These are phyloP conservation scores for Podospora bellae-mahoneyi DNA, from an alignment of 495 filamentous ascomycete species.

Conservation along the genomic window DNA sequence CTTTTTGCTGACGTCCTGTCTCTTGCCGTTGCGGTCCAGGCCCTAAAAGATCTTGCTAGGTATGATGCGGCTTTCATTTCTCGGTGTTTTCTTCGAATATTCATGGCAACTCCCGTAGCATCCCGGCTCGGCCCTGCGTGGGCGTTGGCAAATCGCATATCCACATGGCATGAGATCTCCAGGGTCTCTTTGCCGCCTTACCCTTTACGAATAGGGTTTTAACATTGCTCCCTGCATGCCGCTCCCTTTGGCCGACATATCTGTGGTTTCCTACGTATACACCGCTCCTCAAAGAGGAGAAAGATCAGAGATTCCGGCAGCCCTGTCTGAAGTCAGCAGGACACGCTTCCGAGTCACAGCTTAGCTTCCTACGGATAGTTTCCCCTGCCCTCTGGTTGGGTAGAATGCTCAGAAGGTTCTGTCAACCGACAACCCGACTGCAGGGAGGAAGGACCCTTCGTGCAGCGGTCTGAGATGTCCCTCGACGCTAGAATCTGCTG, in stretches of 20 bases:
- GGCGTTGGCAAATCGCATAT: background rate
- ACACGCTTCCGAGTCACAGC: background rate
- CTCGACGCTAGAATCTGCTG: background rate
- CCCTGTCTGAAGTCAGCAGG: background rate
- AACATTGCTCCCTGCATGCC: background rate
- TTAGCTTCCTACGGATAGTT: background rate
- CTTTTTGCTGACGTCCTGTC: slow-evolving; percentile 20
- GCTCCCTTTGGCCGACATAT: background rate
- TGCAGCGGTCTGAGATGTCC: background rate
- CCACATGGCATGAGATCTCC: background rate
- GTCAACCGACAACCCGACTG: background rate
- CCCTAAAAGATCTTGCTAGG: slow-evolving; percentile 48
- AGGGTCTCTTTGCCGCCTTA: background rate
- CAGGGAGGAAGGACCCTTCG: background rate
- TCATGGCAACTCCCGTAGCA: background rate
- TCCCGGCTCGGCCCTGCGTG: background rate
- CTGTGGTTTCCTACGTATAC: background rate
- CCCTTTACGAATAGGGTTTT: background rate
- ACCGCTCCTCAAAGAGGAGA: background rate
- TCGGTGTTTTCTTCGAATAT: background rate
- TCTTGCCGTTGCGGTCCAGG: slow-evolving; percentile 33
- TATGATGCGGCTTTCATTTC: slow-evolving; percentile 32
- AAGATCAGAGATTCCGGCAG: background rate
- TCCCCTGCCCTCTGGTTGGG: background rate
- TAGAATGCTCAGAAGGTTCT: background rate